Evolutionary conservation across 2,329 filamentous ascomycete genomes (phyloP).

Genomic region (Cordyceps pruinosa): DNA sequence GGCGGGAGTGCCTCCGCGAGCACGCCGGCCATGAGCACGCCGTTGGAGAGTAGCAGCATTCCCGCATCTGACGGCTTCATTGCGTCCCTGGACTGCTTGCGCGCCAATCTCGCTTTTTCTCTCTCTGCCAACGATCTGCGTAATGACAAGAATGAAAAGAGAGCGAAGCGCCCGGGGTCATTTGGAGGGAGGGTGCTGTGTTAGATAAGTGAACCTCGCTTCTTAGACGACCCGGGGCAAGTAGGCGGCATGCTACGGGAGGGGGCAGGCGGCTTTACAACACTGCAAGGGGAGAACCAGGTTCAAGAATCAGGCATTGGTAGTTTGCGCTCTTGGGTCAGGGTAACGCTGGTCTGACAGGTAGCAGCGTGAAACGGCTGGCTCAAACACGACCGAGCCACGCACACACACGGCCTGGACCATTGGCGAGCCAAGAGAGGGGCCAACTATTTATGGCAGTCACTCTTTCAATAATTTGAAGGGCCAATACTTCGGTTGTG

Average conservation of each 20-base stretch:
- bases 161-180: not conserved
- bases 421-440: not conserved
- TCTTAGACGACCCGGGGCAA: too few species aligned
- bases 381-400: slow-evolving; percentile 8
- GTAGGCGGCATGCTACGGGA: not conserved
- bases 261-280: not conserved
- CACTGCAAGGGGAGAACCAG: not conserved
- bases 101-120: not conserved
- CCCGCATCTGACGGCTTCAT: slow-evolving; percentile 24
- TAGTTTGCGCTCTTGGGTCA: not conserved
- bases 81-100: too few species aligned
- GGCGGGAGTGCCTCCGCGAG: slow-evolving; percentile 26
- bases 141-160: not conserved
- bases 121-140: not conserved
- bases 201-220: not conserved
- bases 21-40: slow-evolving; percentile 20
- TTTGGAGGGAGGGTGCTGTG: not conserved
- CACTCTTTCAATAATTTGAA: too few species aligned
- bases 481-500: not conserved
- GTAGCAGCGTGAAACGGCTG: slow-evolving; percentile 10
- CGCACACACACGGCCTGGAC: not conserved
- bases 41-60: slow-evolving; percentile 23
- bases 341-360: slow-evolving; percentile 8
- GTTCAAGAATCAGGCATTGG: not conserved
- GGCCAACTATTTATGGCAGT: not conserved